Evolutionary conservation across 78 protist genomes (phyloP).

Genomic region (Paratrimastix pyriformis): DNA sequence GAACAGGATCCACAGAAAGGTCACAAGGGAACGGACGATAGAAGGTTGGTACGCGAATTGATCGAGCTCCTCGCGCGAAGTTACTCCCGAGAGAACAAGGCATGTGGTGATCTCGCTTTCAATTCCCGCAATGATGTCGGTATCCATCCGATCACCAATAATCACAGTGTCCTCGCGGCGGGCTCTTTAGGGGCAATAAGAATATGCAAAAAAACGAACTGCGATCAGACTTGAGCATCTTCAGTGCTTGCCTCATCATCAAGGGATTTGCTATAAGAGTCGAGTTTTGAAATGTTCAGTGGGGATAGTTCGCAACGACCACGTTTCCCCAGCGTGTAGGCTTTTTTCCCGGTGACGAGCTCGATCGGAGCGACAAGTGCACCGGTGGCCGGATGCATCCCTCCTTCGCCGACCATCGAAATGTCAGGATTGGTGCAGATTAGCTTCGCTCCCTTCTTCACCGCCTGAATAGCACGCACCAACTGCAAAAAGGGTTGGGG

Average conservation of each 20-base stretch:
- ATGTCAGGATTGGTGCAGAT: conserved; percentile 15
- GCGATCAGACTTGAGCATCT: not conserved
- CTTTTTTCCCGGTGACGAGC: conserved; percentile 14
- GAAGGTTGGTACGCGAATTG: conserved; percentile 12
- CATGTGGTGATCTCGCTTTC: not conserved
- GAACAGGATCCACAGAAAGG: too few species aligned
- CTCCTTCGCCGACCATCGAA: not conserved
- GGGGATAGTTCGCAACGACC: too few species aligned
- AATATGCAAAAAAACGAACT: too few species aligned
- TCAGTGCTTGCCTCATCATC: not conserved
- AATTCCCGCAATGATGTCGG: conserved; percentile 12
- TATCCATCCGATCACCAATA: conserved; percentile 26
- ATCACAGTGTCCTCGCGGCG: not conserved
- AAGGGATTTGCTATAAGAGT: too few species aligned
- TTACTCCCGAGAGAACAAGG: conserved; percentile 10
- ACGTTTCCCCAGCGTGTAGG: conserved; percentile 1
- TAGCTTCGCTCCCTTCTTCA: conserved; percentile 1
- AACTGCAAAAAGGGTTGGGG: too few species aligned
- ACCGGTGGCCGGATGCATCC: not conserved
- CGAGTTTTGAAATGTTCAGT: too few species aligned
- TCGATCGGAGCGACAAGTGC: conserved; percentile 7
- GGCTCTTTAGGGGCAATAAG: too few species aligned
- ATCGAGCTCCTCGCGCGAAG: not conserved
- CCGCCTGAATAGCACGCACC: not conserved
- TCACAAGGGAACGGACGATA: too few species aligned